Conservation (phyloP, 2,329 filamentous ascomycete species). For the Neospermospora avenae region DNA sequence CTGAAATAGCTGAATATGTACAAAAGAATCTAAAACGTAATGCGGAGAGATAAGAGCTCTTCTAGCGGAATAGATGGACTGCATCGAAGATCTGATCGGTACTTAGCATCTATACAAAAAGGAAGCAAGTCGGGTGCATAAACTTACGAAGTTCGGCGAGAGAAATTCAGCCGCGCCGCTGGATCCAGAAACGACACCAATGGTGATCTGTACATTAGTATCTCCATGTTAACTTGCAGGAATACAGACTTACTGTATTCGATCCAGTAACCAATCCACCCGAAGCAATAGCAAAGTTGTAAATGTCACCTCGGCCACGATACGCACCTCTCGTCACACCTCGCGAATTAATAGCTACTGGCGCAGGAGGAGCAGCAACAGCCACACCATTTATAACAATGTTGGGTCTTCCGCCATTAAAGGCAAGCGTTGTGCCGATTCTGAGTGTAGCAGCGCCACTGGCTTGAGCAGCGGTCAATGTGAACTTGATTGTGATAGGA, state of each 20-base stretch:
- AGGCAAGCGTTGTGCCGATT: conserved; percentile 62
- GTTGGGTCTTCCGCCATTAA: conserved; percentile 55
- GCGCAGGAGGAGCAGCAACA: conserved; percentile 48
- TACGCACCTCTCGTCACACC: conserved; percentile 66
- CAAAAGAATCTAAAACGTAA: neutral
- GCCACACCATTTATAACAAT: conserved; percentile 55
- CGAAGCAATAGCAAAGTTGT: conserved; percentile 56
- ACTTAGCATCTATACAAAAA: neutral
- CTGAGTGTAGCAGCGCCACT: conserved; percentile 55
- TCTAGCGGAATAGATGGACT: conserved; percentile 6
- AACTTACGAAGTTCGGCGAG: conserved; percentile 52
- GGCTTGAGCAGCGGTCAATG: conserved; percentile 45
- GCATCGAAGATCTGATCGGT: conserved; percentile 7
- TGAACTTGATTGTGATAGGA: conserved; percentile 59
- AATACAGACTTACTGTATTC: conserved; percentile 46
- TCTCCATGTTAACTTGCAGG: neutral
- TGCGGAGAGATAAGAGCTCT: neutral
- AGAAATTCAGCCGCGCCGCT: conserved; percentile 52
- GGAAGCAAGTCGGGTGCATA: neutral
- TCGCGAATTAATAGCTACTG: conserved; percentile 60
- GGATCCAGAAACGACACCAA: conserved; percentile 57
- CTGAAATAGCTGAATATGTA: neutral
- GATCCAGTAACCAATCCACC: conserved; percentile 56
- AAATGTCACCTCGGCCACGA: conserved; percentile 60
- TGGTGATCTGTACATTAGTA: conserved; percentile 43